phyloP scores from a whole-genome alignment of 2,329 filamentous ascomycete species.

The Dactylonectria estremocensis region DNA sequence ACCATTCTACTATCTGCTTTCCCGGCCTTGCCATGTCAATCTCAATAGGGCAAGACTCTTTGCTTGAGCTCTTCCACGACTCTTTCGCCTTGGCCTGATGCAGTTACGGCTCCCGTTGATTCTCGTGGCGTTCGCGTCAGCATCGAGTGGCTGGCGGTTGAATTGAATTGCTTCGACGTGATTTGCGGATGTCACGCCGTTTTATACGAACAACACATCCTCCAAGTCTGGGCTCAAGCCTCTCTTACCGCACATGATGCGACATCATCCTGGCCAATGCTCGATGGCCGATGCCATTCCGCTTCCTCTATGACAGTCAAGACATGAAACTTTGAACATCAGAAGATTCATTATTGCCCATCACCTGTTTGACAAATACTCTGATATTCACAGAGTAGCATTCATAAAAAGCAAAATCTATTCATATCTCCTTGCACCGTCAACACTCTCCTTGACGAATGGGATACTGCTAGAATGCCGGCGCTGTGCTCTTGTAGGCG shows the following conservation, averaged over 20 bases:
- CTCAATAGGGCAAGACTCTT: too few relatives aligned
- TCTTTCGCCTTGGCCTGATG: neutral
- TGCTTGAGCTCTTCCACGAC: neutral
- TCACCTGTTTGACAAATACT: neutral
- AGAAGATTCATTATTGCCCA: neutral
- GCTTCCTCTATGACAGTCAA: neutral
- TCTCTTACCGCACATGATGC: neutral
- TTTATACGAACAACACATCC: neutral
- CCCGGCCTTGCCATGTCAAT: too few relatives aligned
- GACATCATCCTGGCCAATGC: neutral
- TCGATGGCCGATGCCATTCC: neutral
- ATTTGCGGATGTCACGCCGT: neutral
- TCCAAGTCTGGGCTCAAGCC: neutral
- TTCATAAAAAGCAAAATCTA: neutral
- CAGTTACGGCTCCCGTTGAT: neutral
- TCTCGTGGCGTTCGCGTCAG: neutral
- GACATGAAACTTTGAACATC: neutral
- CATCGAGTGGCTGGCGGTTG: neutral
- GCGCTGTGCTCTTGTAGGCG: constrained; percentile 19
- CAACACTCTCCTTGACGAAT: constrained; percentile 26
- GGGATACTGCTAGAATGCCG: neutral
- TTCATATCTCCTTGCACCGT: constrained; percentile 17
- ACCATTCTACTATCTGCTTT: neutral
- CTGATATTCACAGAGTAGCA: neutral
- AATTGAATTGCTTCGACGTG: neutral